Evolutionary conservation across 805 yeast genomes (phyloP), one percentile per base, ranked within the genome.

Genomic region (Candida xiaguanensis): DNA sequence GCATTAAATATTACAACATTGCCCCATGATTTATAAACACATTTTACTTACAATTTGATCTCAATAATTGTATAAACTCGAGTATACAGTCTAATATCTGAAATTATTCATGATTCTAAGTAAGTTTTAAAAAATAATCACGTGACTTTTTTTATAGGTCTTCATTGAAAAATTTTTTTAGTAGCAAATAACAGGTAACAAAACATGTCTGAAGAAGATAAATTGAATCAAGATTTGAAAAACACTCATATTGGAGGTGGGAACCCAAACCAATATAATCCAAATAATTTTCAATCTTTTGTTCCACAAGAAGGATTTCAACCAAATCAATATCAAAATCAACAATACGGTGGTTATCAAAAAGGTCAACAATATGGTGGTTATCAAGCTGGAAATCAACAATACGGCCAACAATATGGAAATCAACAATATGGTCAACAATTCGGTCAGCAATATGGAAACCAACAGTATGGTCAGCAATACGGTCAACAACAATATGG

Each of bases 221-320:
- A 71, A 40, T 59, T 74, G 61, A 55, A 67, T 34, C 62, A 65
- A 45, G 71, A 67, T 47, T 52, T 75, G 51, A 70, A 65, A 46
- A 65, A 72, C 46, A 49, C 71, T 43, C 62, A 67, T 41, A 42
- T 75, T 46, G 61, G 56, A 22, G 58, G 49, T 24, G 48, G 39
- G 5, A 38, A 42, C 12, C 53, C 41, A 31, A 49, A 47, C 29
- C 48, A 36, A 23, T 33, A 40, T 12, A 26, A 31, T 13, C 78
- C 84, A 22, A 68, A 64, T 45, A 66, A 65, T 27, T 74, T 74
- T 8, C 68, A 69, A 45, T 36, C 75, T 11, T 76, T 77, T 58
- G 75, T 74, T 40, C 78, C 80, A 26, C 70, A 63, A 39, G 46
- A 41, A 22, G 44, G 43, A 2, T 40, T 14, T n/a, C n/a, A n/a